Evolutionary conservation across 345 rosid species (phyloP), one percentile per base, ranked within the genome.

Genomic region (Populus pruinosa): DNA sequence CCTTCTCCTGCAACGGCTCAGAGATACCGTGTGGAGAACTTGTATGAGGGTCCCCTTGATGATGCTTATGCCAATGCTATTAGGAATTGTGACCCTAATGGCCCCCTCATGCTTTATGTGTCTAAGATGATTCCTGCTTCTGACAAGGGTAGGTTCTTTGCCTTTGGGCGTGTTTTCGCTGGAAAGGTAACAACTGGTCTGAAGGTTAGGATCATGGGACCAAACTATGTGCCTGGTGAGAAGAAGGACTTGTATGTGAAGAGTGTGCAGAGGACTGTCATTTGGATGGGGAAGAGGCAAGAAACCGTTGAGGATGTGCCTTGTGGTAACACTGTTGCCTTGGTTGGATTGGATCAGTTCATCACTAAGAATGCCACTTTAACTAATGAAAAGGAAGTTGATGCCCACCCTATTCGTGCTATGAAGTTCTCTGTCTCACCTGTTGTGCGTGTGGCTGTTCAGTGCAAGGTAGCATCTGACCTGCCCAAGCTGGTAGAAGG

Each of bases 41-140:
- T 92, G 90, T 92, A 92, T 10, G 97, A 92, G 83, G 97, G 93
- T 53, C 97, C 97, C 31, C 90, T 89, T 39, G 97, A 92, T 70
- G 97, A 92, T 85, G 73, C 73, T 33, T 91, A 89, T 70, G 92
- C 97, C 4, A 89, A 47, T 50, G 97, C 93, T 67, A 88, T 92
- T 71, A 83, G 93, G 73, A 87, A 86, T 81, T 92, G 95, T 88
- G 97, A 92, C 69, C 93, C 93, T 0, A 87, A 88, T 0, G 97
- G 92, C 2, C 97, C 95, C 38, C 93, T 92, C 43, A 92, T 92
- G 97, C 92, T 92, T 11, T 92, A 92, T 65, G 97, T 92, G 0
- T 92, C 97, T 2, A 92, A 92, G 88, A 92, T 92, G 97, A 92
- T 92, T 87, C 97, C 97, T 4, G 94, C 97, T 13, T 89, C 97